A percentile compares a stretch with the other conserved stretches of the same genome.
phyloP scores from a whole-genome alignment of 345 rosid genomes.

The Hibiscus tridactylites region DNA sequence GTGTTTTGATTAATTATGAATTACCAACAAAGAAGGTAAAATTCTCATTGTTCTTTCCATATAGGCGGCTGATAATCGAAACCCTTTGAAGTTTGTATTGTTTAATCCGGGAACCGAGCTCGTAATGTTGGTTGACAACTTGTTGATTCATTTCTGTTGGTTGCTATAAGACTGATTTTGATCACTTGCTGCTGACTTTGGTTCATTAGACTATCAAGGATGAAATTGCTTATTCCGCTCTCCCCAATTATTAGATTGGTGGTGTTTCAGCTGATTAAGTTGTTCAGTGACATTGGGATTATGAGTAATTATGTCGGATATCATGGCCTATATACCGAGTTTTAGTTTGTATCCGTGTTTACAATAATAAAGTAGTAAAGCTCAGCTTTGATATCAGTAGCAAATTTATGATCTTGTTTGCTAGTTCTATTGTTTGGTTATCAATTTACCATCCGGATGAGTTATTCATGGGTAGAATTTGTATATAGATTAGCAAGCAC shows the following conservation, averaged over 20 bases:
- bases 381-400: not conserved
- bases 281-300: not conserved
- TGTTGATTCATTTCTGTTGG: not conserved
- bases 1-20: constrained; percentile 76
- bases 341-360: not conserved
- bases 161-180: not conserved
- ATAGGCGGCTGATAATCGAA: not conserved
- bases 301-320: not conserved
- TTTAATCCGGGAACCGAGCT: not conserved
- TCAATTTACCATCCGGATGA: not conserved
- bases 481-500: not conserved
- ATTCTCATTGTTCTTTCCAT: not conserved
- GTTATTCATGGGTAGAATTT: not conserved
- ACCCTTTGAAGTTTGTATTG: not conserved
- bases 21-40: constrained; percentile 75
- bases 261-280: not conserved
- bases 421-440: not conserved
- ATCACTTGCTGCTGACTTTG: not conserved
- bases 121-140: not conserved
- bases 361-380: not conserved
- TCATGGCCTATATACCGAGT: not conserved
- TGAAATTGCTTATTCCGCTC: not conserved
- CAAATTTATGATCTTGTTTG: not conserved
- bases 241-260: not conserved
- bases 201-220: not conserved